phyloP scores from a whole-genome alignment of 2,329 filamentous ascomycete genomes.

The Arthroderma sp. region DNA sequence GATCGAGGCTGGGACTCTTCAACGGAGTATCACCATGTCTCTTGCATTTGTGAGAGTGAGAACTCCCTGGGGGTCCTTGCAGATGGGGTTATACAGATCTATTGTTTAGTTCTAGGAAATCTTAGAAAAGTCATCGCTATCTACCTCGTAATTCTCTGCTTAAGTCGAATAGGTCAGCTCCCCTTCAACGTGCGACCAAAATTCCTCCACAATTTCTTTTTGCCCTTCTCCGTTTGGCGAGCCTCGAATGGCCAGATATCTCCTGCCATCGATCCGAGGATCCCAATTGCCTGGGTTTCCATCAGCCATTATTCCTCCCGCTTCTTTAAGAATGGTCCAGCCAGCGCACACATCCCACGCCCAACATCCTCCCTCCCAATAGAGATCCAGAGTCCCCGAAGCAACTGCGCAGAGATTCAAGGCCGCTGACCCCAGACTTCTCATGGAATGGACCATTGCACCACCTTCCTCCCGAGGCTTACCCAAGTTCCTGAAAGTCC shows the following conservation, averaged over 20 bases:
- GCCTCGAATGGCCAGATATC: slow-evolving; percentile 35
- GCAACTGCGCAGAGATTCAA: slow-evolving; percentile 50
- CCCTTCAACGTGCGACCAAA: slow-evolving; percentile 29
- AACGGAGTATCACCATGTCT: too few species aligned
- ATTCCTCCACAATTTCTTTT: slow-evolving; percentile 29
- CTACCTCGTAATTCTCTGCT: not conserved
- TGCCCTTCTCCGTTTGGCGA: slow-evolving; percentile 22
- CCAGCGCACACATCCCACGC: slow-evolving; percentile 54
- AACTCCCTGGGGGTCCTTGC: too few species aligned
- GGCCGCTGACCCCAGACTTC: slow-evolving; percentile 46
- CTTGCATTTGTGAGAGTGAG: too few species aligned
- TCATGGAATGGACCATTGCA: slow-evolving; percentile 48
- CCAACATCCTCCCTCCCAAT: slow-evolving; percentile 55
- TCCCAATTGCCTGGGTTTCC: slow-evolving; percentile 47
- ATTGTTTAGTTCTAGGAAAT: too few species aligned
- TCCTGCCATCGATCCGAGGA: slow-evolving; percentile 42
- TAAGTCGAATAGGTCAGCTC: slow-evolving; percentile 20
- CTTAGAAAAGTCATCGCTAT: too few species aligned
- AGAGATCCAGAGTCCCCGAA: slow-evolving; percentile 44
- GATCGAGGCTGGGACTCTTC: too few species aligned
- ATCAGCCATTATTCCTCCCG: slow-evolving; percentile 47
- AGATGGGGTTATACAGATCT: too few species aligned
- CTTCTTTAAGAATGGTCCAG: slow-evolving; percentile 48
- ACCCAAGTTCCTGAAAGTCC: slow-evolving; percentile 39
- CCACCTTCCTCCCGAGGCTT: slow-evolving; percentile 41